These are phyloP conservation scores for Pleurotus citrinopileatus DNA, from an alignment of 768 basidiomycete species.

Conservation along the genomic window DNA sequence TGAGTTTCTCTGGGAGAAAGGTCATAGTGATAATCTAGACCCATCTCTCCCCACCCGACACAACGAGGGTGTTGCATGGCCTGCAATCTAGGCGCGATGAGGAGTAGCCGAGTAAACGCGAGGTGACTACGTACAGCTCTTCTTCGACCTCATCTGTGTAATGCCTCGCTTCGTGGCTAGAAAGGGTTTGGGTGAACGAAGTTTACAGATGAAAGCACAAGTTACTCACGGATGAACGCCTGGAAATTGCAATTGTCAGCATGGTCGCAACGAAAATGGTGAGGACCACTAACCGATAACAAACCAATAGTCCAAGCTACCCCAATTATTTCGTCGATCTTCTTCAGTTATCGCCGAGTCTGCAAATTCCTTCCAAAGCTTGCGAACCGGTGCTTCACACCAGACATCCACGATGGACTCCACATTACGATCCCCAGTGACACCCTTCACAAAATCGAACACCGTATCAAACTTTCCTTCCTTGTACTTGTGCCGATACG, in stretches of 20 bases:
- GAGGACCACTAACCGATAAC: constrained; percentile 59
- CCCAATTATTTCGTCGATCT: constrained; percentile 54
- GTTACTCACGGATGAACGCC: constrained; percentile 70
- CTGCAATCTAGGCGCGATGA: constrained; percentile 44
- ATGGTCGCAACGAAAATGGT: background rate
- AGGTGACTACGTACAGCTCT: constrained; percentile 49
- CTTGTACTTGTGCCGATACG: constrained; percentile 63
- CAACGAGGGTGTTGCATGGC: constrained; percentile 80
- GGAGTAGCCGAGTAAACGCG: background rate
- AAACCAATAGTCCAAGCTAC: constrained; percentile 76
- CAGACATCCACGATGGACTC: constrained; percentile 80
- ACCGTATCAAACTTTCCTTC: constrained; percentile 50
- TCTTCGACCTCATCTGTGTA: constrained; percentile 70
- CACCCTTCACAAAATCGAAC: constrained; percentile 64
- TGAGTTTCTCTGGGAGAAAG: constrained; percentile 71
- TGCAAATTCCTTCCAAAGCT: constrained; percentile 67
- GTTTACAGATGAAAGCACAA: background rate
- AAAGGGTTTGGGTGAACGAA: background rate
- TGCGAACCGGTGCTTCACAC: constrained; percentile 77
- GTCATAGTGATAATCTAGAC: constrained; percentile 84
- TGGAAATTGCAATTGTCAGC: constrained; percentile 19
- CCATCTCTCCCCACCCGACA: constrained; percentile 89
- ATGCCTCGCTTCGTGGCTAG: constrained; percentile 66
- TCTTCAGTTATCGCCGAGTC: constrained; percentile 59
- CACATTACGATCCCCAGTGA: constrained; percentile 58